Evolutionary conservation across 257 asterid genomes (phyloP), one percentile per base, ranked within the genome.

Genomic region (Mentha longifolia): DNA sequence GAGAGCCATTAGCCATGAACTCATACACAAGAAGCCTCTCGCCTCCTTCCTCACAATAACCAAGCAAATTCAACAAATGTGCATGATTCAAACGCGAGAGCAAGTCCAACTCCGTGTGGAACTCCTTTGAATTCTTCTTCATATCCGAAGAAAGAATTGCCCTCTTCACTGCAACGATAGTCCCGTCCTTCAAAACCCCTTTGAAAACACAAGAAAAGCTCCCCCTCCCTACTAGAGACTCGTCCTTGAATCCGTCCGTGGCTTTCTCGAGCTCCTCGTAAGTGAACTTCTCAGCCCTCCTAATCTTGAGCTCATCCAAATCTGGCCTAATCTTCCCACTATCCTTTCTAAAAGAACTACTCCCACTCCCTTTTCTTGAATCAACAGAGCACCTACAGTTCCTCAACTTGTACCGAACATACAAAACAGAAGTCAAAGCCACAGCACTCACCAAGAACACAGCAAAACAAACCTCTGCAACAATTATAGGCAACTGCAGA

Each of bases 1-100:
- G 69, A 3, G 98, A 88, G 47, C 98, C 98, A 66, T 92, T 92
- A 28, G 98, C 92, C 98, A 92, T 92, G 87, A 81, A 92, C 85
- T 92, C 98, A 5, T 92, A 90, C 20, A 92, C 98, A 2, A 92
- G 77, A 61, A 92, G 93, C 68, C 98, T 84, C 65, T 92, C 96
- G 6, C 81, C 96, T 1, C 88, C 88, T 77, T 92, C 96, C 64
- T 92, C 98, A 65, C 98, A 92, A 63, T 92, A 90, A 28, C 98
- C 98, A 2, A 90, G 95, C 74, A 92, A 63, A 68, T 87, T 89
- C 39, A 92, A 88, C 68, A 92, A 54, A 78, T 90, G 98, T 3
- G 96, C 98, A 59, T 92, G 98, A 54, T 92, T 92, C 52, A 92
- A 76, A 63, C 97, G 79, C 0, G 98, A 92, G 30, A 92, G 93